These are phyloP conservation scores for Mortierella alpina DNA, from an alignment of 192 early-diverging fungal species.

Conservation along the genomic window DNA sequence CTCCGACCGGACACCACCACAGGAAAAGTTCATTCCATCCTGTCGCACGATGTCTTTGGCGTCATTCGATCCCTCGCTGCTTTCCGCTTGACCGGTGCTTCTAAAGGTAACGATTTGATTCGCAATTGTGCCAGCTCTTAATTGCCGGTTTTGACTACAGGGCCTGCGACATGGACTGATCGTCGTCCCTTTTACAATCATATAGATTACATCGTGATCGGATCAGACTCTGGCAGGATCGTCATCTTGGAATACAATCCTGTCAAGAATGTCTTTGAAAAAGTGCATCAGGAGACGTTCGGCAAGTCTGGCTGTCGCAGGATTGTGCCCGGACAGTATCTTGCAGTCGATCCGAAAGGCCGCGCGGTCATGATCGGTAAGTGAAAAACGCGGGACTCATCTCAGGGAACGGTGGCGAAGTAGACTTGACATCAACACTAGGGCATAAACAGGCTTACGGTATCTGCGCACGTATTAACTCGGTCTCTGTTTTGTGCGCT, in stretches of 20 bases:
- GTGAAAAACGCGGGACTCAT: not conserved
- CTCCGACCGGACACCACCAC: conserved; percentile 79
- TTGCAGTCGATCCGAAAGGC: conserved; percentile 96
- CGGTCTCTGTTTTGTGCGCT: not conserved
- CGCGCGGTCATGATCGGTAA: conserved; percentile 92
- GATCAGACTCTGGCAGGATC: conserved; percentile 90
- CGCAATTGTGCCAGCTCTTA: not conserved
- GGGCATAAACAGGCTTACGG: conserved; percentile 5
- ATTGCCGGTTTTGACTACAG: not conserved
- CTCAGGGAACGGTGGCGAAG: not conserved
- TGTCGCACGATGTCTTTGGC: conserved; percentile 87
- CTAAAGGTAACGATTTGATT: conserved; percentile 71
- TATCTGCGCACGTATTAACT: not conserved
- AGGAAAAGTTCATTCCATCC: conserved; percentile 80
- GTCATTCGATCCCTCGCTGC: conserved; percentile 82
- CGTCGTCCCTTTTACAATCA: not conserved
- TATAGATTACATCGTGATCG: conserved; percentile 90
- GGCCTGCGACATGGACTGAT: too few relatives aligned
- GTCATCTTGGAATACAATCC: conserved; percentile 91
- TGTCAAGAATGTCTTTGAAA: conserved; percentile 74
- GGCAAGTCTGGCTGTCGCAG: conserved; percentile 93
- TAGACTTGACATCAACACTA: not conserved
- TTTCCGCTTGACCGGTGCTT: conserved; percentile 90
- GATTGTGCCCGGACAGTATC: conserved; percentile 93
- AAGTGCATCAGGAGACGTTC: conserved; percentile 92